Base-by-base conservation (phyloP, 768 basidiomycete species). In the Amanita molliuscula region DNA sequence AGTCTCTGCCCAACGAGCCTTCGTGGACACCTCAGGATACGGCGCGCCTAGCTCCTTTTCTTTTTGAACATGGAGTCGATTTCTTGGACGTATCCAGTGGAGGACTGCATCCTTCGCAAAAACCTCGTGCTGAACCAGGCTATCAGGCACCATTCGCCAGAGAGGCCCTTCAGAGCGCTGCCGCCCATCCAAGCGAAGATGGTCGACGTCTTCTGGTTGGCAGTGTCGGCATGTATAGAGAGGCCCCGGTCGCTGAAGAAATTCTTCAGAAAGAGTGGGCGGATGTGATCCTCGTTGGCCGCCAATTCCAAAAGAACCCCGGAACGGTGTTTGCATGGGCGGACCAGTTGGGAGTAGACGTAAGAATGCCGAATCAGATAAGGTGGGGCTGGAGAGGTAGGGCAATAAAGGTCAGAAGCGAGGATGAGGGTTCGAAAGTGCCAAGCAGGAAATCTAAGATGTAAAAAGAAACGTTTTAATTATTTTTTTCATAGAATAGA, bases 1-100 rank as follows among this genome's bases (percentile, higher is more conserved):
- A 76, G 50, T 66, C 70, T 3, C 63, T 75, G 1, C 77, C 79
- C 0, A 65, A 82, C 51, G 77, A 83, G 53, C 73, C 74, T 9
- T 77, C 77, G 5, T 88, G 88, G 87, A 73, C 75, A 13, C 54
- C 75, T 1, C 78, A 84, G 59, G 88, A 90, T 59, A 85, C 82
- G 1, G 76, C 76, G 20, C 66, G 72, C 28, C 67, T 89, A 20
- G 76, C 80, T 2, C 65, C 69, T 15, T 73, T 81, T 54, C 72
- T 90, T 15, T 70, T 69, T 15, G 72, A 76, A 11, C 73, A 79
- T 38, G 86, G 86, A 4, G 75, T 90, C 46, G 89, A 90, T 62
- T 67, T 91, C 31, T 64, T 91, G 41, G 88, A 91, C 55, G 75
- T 86, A 31, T 83, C 81, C 3, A 72, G 73, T 0, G 86, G 79